Base-by-base conservation (phyloP, 768 basidiomycete species). In the Leucosporidium yakuticum region DNA sequence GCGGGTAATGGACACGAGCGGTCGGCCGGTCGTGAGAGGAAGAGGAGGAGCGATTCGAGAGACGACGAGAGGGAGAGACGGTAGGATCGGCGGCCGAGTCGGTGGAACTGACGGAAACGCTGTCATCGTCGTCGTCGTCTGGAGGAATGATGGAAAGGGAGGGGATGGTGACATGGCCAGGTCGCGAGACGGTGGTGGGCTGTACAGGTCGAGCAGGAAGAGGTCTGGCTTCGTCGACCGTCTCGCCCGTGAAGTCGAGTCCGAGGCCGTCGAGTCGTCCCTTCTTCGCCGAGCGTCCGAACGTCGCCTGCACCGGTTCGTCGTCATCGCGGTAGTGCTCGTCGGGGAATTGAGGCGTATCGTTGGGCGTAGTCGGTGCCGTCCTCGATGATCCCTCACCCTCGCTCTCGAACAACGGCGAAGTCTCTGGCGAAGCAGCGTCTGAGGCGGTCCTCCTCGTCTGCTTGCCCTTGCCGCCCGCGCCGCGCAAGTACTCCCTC, bases 321-420 rank as follows among this genome's bases (percentile, higher is more conserved):
- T 70, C 65, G 39, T 60, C 56, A 8, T 65, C 63, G 59, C 66
- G 67, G 54, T 65, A 70, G 23, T 61, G 65, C 23, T 57, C 39
- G 39, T 44, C 39, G 11, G 39, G 65, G 12, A 60, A 21, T 0
- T 39, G 27, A 19, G 69, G 69, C 36, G 69, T 70, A 34, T 70
- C 65, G 65, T 70, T 70, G 19, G 69, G 69, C 27, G 69, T 70
- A 34, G 65, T 63, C 2, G 69, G 69, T 1, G 69, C 69, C 7
- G 69, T 70, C 12, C 65, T 58, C 17, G 49, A 54, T 54, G 69
- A 66, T 0, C 44, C 49, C 4, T 47, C 51, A 27, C 32, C 29
- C 11, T 62, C 64, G n/a, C 34, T 32, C n/a, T 62, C 69, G 51
- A 70, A 70, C 17, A 70, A n/a, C 12, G 69, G 69, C 25, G 69